Evolutionary conservation across 768 basidiomycete genomes (phyloP).

Genomic region (Suillus plorans): DNA sequence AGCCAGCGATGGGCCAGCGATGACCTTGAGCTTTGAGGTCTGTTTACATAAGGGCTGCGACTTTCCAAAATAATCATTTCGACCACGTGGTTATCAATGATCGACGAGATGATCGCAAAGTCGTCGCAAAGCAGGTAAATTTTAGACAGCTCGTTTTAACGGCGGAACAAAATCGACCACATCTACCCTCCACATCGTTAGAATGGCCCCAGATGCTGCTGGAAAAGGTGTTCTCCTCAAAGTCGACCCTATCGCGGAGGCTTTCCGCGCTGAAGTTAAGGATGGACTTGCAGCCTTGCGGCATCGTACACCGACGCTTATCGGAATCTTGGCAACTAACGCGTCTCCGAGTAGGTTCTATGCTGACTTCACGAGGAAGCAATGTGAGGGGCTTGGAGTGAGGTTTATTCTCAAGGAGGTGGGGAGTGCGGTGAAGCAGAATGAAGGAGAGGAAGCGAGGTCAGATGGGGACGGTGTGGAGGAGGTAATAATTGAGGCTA

Average conservation of each 20-base stretch:
- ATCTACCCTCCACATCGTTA: not conserved
- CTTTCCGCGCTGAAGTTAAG: slow-evolving; percentile 72
- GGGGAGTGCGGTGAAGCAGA: slow-evolving; percentile 32
- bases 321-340: slow-evolving; percentile 89
- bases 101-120: not conserved
- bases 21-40: not conserved
- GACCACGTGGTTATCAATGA: slow-evolving; percentile 3
- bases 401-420: slow-evolving; percentile 78
- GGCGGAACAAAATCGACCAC: not conserved
- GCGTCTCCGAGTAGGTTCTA: slow-evolving; percentile 79
- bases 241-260: slow-evolving; percentile 70
- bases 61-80: not conserved
- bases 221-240: slow-evolving; percentile 79
- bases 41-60: not conserved
- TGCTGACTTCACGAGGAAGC: slow-evolving; percentile 88
- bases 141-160: not conserved
- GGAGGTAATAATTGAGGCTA: slow-evolving; percentile 94
- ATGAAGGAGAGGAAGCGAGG: slow-evolving; percentile 35
- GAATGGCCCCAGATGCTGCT: slow-evolving; percentile 29
- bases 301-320: slow-evolving; percentile 63
- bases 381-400: slow-evolving; percentile 87
- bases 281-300: slow-evolving; percentile 33
- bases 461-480: slow-evolving; percentile 89
- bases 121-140: not conserved
- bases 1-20: not conserved